Evolutionary conservation across 441 rosid species (phyloP).

Genomic region (Pelargonium fulgidum): DNA sequence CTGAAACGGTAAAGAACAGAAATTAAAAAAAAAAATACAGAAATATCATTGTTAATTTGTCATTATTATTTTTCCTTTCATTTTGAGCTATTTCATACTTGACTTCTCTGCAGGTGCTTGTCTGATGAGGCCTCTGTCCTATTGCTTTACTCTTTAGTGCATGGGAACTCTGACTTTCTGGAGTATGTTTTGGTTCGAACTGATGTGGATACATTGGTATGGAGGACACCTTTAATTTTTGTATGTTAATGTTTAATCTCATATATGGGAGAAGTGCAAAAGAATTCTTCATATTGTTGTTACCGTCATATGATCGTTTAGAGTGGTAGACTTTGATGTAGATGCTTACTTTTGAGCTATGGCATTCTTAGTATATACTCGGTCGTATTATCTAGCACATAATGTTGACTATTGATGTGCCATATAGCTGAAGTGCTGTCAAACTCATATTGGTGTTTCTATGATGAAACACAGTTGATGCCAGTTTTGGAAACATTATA

Average conservation of each 20-base stretch:
- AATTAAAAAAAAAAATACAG: neutral
- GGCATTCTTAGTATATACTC: slow-evolving; percentile 5
- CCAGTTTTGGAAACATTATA: slow-evolving; percentile 90
- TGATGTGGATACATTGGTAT: slow-evolving; percentile 94
- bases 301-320: neutral
- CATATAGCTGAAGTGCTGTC: slow-evolving; percentile 3
- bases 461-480: slow-evolving; percentile 55
- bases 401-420: slow-evolving; percentile 13
- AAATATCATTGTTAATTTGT: neutral
- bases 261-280: neutral
- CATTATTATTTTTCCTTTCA: neutral
- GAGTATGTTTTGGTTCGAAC: slow-evolving; percentile 96
- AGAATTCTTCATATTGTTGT: neutral
- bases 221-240: slow-evolving; percentile 20
- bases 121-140: slow-evolving; percentile 85
- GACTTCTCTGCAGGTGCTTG: slow-evolving; percentile 62
- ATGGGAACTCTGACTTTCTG: slow-evolving; percentile 91
- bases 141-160: slow-evolving; percentile 83
- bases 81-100: slow-evolving; percentile 19
- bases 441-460: slow-evolving; percentile 20
- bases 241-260: slow-evolving; percentile 5
- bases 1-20: no score
- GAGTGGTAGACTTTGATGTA: neutral
- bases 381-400: slow-evolving; percentile 11
- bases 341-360: neutral